A percentile compares a stretch with the other conserved stretches of the same genome.
phyloP scores from a whole-genome alignment of 768 basidiomycete genomes.

The Pulveroboletus frians region DNA sequence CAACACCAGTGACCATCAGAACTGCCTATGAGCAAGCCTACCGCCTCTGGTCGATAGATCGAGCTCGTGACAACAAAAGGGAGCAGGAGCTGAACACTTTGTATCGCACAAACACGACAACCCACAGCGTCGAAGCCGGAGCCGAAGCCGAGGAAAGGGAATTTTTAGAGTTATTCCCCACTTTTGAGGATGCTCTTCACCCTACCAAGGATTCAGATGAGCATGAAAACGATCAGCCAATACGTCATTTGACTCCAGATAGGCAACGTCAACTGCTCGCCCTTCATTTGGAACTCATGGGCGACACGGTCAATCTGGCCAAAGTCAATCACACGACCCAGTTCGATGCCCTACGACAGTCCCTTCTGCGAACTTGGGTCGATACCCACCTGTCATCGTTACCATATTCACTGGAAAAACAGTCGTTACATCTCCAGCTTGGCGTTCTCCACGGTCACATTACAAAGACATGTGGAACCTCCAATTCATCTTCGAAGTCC shows the following conservation, averaged over 20 bases:
- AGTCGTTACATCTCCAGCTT: slow-evolving; percentile 50
- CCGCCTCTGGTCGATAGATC: slow-evolving; percentile 82
- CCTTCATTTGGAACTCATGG: slow-evolving; percentile 47
- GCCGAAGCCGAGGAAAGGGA: slow-evolving; percentile 79
- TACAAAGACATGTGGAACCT: slow-evolving; percentile 25
- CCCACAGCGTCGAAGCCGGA: slow-evolving; percentile 55
- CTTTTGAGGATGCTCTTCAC: slow-evolving; percentile 59
- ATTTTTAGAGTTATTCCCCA: slow-evolving; percentile 81
- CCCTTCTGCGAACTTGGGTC: slow-evolving; percentile 33
- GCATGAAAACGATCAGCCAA: not conserved
- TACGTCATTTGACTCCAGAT: slow-evolving; percentile 28
- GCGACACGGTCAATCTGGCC: not conserved
- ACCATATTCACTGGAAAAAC: slow-evolving; percentile 44
- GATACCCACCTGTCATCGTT: slow-evolving; percentile 27
- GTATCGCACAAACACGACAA: slow-evolving; percentile 60
- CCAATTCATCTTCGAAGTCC: slow-evolving; percentile 18
- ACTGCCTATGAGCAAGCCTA: slow-evolving; percentile 62
- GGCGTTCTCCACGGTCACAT: slow-evolving; percentile 42
- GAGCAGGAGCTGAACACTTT: slow-evolving; percentile 63
- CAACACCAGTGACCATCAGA: slow-evolving; percentile 32
- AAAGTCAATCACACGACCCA: not conserved
- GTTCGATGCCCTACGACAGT: slow-evolving; percentile 34
- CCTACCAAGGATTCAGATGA: not conserved
- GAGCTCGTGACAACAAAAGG: slow-evolving; percentile 60
- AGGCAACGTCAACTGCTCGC: slow-evolving; percentile 35